Conservation (phyloP, 2,329 filamentous ascomycete genomes). For the Byssochlamys sp. region DNA sequence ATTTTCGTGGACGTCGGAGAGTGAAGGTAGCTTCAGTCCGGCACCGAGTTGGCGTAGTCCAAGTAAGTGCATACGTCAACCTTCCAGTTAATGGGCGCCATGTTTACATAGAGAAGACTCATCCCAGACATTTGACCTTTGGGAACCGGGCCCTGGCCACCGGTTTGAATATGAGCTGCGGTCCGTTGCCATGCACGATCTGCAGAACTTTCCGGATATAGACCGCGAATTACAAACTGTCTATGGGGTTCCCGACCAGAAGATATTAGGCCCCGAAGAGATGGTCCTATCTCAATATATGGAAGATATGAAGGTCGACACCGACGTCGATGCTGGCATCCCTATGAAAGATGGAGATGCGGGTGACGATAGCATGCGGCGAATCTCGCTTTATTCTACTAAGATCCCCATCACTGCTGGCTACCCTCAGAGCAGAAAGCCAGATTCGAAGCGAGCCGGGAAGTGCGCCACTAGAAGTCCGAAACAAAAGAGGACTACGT, state of each 20-base stretch:
- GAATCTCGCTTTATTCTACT: background rate
- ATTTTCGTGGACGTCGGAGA: slow-evolving; percentile 14
- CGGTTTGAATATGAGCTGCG: background rate
- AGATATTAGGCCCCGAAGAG: background rate
- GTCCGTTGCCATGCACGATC: background rate
- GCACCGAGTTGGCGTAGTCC: background rate
- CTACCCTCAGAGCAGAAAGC: background rate
- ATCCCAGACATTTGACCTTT: background rate
- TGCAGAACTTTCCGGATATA: slow-evolving; percentile 2
- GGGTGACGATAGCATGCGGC: background rate
- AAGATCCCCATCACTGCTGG: background rate
- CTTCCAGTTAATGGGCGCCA: background rate
- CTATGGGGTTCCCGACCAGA: background rate
- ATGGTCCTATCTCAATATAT: background rate
- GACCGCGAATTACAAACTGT: background rate
- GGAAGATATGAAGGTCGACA: slow-evolving; percentile 2
- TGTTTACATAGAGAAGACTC: background rate
- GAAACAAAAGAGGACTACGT: background rate
- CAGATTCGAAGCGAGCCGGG: background rate
- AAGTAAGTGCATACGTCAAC: background rate
- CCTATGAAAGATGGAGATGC: background rate
- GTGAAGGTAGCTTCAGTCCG: slow-evolving; percentile 16
- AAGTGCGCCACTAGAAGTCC: background rate
- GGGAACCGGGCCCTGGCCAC: background rate
- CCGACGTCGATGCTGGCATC: slow-evolving; percentile 6